Conservation (phyloP, 345 rosid genomes). For the Sapria himalayana region DNA sequence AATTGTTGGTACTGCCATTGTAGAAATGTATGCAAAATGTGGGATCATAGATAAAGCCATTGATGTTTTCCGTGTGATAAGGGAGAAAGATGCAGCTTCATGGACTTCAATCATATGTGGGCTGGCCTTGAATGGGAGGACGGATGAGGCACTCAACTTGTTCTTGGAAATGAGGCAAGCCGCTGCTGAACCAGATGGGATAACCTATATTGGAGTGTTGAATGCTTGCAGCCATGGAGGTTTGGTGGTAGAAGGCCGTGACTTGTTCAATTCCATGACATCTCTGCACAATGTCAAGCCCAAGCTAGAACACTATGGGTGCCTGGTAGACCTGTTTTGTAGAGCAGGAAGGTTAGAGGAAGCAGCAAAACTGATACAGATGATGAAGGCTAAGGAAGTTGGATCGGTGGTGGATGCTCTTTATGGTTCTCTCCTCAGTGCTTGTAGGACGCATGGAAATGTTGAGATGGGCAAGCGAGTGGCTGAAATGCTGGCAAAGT, state of each 20-base stretch:
- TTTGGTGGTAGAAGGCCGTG: constrained; percentile 40
- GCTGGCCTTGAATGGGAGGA: constrained; percentile 46
- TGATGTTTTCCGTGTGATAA: constrained; percentile 25
- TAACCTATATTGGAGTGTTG: constrained; percentile 50
- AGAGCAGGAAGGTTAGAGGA: constrained; percentile 51
- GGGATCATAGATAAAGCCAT: constrained; percentile 41
- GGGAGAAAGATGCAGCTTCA: constrained; percentile 31
- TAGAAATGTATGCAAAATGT: constrained; percentile 67
- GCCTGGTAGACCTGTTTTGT: constrained; percentile 46
- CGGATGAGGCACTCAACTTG: constrained; percentile 28
- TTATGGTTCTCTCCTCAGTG: constrained; percentile 52
- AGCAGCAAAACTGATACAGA: constrained; percentile 35
- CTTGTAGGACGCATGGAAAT: constrained; percentile 43
- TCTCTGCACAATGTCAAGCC: constrained; percentile 24
- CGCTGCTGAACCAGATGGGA: constrained; percentile 31
- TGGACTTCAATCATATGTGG: constrained; percentile 72
- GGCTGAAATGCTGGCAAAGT: constrained; percentile 21
- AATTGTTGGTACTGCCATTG: constrained; percentile 48
- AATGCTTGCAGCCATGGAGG: constrained; percentile 82
- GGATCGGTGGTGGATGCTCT: constrained; percentile 22
- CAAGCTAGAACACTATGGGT: constrained; percentile 46
- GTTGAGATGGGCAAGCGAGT: constrained; percentile 39
- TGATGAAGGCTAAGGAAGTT: constrained; percentile 14
- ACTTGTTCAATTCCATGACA: constrained; percentile 31
- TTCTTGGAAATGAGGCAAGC: constrained; percentile 30